Percentiles rank a stretch among this genome's conserved stretches.
phyloP scores from a whole-genome alignment of 2,329 filamentous ascomycete genomes.

The Thermomyces lanuginosus region DNA sequence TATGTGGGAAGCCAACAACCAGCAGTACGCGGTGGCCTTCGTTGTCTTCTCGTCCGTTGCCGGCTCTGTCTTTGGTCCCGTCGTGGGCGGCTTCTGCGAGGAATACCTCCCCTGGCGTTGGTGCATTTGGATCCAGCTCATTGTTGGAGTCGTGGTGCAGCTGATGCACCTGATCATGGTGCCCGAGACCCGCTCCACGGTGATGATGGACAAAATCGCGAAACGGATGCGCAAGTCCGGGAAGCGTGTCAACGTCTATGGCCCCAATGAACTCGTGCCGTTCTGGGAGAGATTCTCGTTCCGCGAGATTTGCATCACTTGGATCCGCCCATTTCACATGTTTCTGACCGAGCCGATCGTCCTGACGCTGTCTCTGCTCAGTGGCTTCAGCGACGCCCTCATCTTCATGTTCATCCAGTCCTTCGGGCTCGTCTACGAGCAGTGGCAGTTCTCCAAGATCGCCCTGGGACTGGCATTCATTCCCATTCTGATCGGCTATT shows the following conservation, averaged over 20 bases:
- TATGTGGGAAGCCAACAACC: conserved; percentile 52
- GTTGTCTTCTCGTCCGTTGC: conserved; percentile 67
- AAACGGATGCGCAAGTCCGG: conserved; percentile 53
- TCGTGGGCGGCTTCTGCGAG: conserved; percentile 63
- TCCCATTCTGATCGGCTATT: conserved; percentile 41
- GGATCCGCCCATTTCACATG: conserved; percentile 47
- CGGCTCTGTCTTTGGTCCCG: conserved; percentile 59
- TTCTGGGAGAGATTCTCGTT: conserved; percentile 43
- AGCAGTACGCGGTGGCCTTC: conserved; percentile 61
- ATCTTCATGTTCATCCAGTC: conserved; percentile 53
- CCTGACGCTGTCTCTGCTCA: conserved; percentile 42
- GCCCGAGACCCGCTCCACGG: conserved; percentile 60
- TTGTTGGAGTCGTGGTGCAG: conserved; percentile 57
- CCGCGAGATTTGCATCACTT: conserved; percentile 41
- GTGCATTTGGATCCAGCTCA: conserved; percentile 74
- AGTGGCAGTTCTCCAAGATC: conserved; percentile 41
- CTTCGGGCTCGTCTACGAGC: conserved; percentile 41
- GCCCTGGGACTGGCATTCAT: conserved; percentile 38
- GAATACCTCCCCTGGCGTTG: conserved; percentile 53
- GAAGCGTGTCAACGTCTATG: conserved; percentile 45
- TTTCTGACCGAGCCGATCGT: conserved; percentile 51
- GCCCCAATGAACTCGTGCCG: conserved; percentile 52
- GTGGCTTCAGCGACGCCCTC: conserved; percentile 47
- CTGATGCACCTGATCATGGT: conserved; percentile 51
- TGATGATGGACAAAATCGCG: conserved; percentile 65